A percentile compares a stretch with the other conserved stretches of the same genome.
phyloP scores from a whole-genome alignment of 2,329 filamentous ascomycete genomes.

The Clonostachys byssicola region DNA sequence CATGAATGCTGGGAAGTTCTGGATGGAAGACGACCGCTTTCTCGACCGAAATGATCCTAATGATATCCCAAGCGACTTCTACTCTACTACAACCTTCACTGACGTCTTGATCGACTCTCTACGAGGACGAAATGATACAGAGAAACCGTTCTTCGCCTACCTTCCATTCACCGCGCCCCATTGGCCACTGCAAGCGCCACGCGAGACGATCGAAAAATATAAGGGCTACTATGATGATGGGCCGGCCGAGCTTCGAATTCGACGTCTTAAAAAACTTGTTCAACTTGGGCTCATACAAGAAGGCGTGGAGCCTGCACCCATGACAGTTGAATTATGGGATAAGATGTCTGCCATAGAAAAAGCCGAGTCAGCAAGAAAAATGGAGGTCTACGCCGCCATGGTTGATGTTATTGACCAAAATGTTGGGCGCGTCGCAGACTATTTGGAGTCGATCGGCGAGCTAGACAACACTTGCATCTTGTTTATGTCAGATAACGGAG shows the following conservation, averaged over 20 bases:
- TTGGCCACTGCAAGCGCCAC: conserved; percentile 57
- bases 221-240: conserved; percentile 58
- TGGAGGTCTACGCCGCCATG: conserved; percentile 46
- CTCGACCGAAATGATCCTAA: too few species aligned
- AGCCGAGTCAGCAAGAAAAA: conserved; percentile 6
- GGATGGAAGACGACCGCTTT: too few species aligned
- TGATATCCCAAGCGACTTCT: conserved; percentile 35
- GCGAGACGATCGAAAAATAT: conserved; percentile 51
- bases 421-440: conserved; percentile 42
- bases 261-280: conserved; percentile 48
- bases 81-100: conserved; percentile 47
- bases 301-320: conserved; percentile 34
- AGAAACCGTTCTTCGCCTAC: conserved; percentile 53
- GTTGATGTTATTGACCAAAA: conserved; percentile 46
- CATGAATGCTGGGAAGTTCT: too few species aligned
- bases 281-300: conserved; percentile 46
- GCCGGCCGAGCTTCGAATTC: conserved; percentile 47
- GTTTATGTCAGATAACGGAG: conserved; percentile 51
- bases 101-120: conserved; percentile 47
- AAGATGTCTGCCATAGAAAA: conserved; percentile 32
- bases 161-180: conserved; percentile 59
- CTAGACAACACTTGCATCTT: conserved; percentile 48
- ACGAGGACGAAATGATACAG: conserved; percentile 35
- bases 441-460: conserved; percentile 38
- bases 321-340: conserved; percentile 25